A percentile compares a stretch with the other conserved stretches of the same genome.
Evolutionary conservation across 805 yeast genomes (phyloP).

Genomic region (Maudiozyma pseudohumilis): DNA sequence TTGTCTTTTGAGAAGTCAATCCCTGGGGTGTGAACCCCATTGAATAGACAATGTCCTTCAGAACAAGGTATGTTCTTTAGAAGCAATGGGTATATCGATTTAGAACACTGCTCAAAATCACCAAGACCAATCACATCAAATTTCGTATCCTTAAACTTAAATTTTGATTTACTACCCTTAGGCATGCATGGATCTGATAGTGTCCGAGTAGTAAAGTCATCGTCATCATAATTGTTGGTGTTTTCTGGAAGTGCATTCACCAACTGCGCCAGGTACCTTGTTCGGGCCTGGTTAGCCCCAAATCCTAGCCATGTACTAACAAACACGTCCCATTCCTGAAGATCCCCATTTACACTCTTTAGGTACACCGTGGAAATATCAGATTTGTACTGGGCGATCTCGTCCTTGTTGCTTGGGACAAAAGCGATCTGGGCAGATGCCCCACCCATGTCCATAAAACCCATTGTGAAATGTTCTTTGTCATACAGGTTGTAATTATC

Average conservation of each 20-base stretch:
- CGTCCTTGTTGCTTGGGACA: constrained; percentile 60
- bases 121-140: constrained; percentile 68
- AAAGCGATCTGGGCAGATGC: constrained; percentile 95
- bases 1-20: constrained; percentile 70
- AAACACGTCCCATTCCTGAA: constrained; percentile 74
- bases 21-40: constrained; percentile 90
- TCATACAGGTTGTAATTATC: constrained; percentile 35
- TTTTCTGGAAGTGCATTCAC: constrained; percentile 41
- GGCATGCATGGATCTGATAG: constrained; percentile 78
- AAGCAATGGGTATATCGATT: constrained; percentile 63
- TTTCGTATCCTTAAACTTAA: constrained; percentile 35
- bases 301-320: constrained; percentile 96
- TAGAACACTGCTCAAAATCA: constrained; percentile 62
- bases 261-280: constrained; percentile 53
- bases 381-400: constrained; percentile 54
- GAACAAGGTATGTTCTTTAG: constrained; percentile 72
- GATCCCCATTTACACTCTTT: constrained; percentile 58
- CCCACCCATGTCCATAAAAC: constrained; percentile 99
- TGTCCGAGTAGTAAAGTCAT: constrained; percentile 30
- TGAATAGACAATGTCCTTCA: constrained; percentile 85
- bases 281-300: constrained; percentile 91
- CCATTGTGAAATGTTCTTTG: constrained; percentile 49
- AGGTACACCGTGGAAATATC: constrained; percentile 61
- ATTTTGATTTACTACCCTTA: constrained; percentile 41
- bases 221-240: constrained; percentile 38